Conservation (phyloP, 2,329 filamentous ascomycete species). For the Hymenoscyphus occultus region DNA sequence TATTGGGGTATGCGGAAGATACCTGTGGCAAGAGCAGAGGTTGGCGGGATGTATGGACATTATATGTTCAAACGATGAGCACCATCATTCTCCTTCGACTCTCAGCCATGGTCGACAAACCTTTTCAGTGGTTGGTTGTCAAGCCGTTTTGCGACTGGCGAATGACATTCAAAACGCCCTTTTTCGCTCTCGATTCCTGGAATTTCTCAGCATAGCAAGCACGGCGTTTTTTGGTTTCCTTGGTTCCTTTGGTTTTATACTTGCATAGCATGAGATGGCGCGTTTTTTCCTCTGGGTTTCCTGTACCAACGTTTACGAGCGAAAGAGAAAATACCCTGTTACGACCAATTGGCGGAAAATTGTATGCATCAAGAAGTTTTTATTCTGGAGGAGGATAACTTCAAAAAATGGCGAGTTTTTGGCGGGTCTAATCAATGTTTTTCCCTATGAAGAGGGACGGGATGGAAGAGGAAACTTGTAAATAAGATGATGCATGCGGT, state of each 20-base stretch:
- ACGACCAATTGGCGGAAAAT: too few species aligned
- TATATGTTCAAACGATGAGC: constrained; percentile 52
- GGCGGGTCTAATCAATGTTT: too few species aligned
- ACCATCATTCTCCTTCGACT: neutral
- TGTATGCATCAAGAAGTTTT: too few species aligned
- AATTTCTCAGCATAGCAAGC: neutral
- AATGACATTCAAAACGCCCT: neutral
- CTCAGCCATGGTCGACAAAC: neutral
- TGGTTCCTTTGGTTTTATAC: neutral
- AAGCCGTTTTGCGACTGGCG: neutral
- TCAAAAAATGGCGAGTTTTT: too few species aligned
- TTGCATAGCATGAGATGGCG: neutral
- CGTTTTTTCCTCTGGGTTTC: neutral
- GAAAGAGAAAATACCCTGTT: too few species aligned
- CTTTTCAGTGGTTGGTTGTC: neutral
- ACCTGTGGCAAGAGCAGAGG: constrained; percentile 52
- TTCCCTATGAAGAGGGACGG: too few species aligned
- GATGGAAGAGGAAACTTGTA: too few species aligned
- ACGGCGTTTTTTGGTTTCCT: neutral
- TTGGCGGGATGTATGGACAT: constrained; percentile 56
- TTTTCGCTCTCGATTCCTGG: neutral
- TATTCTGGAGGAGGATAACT: too few species aligned
- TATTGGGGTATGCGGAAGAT: constrained; percentile 81
- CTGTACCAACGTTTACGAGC: neutral
- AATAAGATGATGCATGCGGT: too few species aligned